Base-by-base conservation (phyloP, 2,329 filamentous ascomycete species). In the Ampelomyces quisqualis region DNA sequence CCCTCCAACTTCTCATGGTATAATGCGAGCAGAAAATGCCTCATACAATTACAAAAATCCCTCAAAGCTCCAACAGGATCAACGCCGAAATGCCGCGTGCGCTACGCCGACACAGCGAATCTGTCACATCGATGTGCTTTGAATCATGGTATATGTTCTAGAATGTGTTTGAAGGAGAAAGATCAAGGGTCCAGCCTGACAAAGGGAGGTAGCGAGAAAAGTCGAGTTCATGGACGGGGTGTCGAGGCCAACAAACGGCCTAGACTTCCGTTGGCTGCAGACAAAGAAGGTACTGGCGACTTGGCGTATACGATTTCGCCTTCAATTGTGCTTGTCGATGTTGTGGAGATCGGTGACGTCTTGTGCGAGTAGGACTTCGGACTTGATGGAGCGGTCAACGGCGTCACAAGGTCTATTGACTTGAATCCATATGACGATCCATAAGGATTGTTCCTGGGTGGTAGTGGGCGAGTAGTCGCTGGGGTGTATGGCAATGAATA, bases 401-500 rank as follows among this genome's bases (percentile, higher is more conserved):
- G 70, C 15, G 66, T 71, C 21, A 74, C 72, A 5, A 76, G 67
- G 27, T 75, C 71, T 38, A 73, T 68, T 1, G 66, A 70, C 43
- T 64, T 63, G n/a, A 64, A 64, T 22, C 64, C 63, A 46, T 68
- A 71, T 6, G 64, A 70, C 10, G 63, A 60, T 33, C 58, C 62
- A 36, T 68, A 58, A 13, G 68, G 69, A n/a, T n/a, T n/a, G 50
- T 62, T 68, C 49, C 68, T 62, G 5, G 66, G 67, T 26, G 64
- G 65, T 5, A 72, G 54, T 1, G 70, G 70, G 30, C 70, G 60
- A 9, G 53, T 63, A 22, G 51, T 53, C 20, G 60, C 62, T 3
- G 67, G 67, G 5, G 66, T 68, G 23, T 69, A 71, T 5, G 69
- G 65, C n/a, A 70, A 58, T 9, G 72, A 75, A 30, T 67, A 72